Base-by-base conservation (phyloP, 208 protist genomes). In the Leishmania lainsoni region DNA sequence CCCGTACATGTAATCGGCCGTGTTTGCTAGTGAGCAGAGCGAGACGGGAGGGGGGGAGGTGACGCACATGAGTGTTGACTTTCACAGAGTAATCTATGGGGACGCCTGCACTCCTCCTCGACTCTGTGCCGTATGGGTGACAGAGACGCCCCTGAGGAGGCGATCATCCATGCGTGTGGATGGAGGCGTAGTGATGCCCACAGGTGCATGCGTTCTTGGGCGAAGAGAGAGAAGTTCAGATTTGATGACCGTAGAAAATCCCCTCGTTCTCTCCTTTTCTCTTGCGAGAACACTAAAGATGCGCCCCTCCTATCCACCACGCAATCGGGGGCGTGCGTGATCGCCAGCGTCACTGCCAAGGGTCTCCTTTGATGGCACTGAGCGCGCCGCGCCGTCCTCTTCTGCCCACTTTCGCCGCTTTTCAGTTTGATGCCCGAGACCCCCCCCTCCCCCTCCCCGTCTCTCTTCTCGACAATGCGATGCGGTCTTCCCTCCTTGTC, bases 1-100 rank as follows among this genome's bases (percentile, higher is more conserved):
- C 70, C 86, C 81, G 16, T 86, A 87, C 79, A 81, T 92, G 68
- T 92, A 66, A 63, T 12, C 45, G 5, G 0, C 51, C 22, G 51
- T 76, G 51, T 1, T 1, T 76, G 51, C 26, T 2, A n/a, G 14
- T 5, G 48, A 39, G 65, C 8, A 71, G 17, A 3, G 65, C 8
- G 14, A 39, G 65, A 49, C 17, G 65, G 48, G 65, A 22, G 26
- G 58, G 16, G 58, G 6, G 16, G 58, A 0, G 0, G 65, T 14
- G 20, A 20, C 12, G 29, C 6, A 42, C 20, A 26, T 58, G 54
- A 4, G 35, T 22, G 16, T 1, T 5, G 20, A 39, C 65, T 14
- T 16, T 71, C 3, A 1, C 5, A 39, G 5, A 16, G 39, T 39
- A 16, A 5, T 71, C 17, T 4, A 5, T 17, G 14, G 10, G 65